phyloP scores from a whole-genome alignment of 2,329 filamentous ascomycete genomes.

The Penicillium janthinellum region DNA sequence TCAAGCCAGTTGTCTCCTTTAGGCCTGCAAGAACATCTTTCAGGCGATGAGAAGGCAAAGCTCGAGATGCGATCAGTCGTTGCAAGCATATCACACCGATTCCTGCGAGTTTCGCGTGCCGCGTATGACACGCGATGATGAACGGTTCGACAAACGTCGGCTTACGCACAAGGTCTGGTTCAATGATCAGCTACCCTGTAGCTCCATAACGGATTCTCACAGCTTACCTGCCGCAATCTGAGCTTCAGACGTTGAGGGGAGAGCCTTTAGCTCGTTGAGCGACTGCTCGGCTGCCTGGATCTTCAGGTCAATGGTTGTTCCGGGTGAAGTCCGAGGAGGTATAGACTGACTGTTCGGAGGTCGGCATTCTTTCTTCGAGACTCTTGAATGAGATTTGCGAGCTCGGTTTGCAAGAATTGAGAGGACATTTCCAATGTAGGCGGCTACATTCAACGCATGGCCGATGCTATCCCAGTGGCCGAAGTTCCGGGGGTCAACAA shows the following conservation, averaged over 20 bases:
- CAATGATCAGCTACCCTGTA: slow-evolving; percentile 18
- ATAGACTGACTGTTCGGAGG: slow-evolving; percentile 64
- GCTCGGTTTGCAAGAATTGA: slow-evolving; percentile 83
- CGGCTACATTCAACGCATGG: slow-evolving; percentile 33
- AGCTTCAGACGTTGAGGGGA: slow-evolving; percentile 73
- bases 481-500: slow-evolving; percentile 18
- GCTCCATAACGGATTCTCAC: neutral
- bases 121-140: slow-evolving; percentile 86
- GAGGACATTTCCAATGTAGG: slow-evolving; percentile 71
- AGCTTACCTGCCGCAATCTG: slow-evolving; percentile 69
- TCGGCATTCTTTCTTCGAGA: slow-evolving; percentile 94
- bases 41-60: slow-evolving; percentile 75
- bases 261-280: slow-evolving; percentile 78
- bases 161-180: slow-evolving; percentile 75
- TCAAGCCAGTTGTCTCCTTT: slow-evolving; percentile 72
- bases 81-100: slow-evolving; percentile 89
- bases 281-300: slow-evolving; percentile 86
- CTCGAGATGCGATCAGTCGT: slow-evolving; percentile 78
- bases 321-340: slow-evolving; percentile 15
- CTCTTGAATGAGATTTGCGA: slow-evolving; percentile 89
- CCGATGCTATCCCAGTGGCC: slow-evolving; percentile 21
- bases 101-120: slow-evolving; percentile 84
- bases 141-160: slow-evolving; percentile 90
- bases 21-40: slow-evolving; percentile 87
- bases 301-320: slow-evolving; percentile 26